Evolutionary conservation across 768 basidiomycete species (phyloP).

Genomic region (Tulasnella sp.): DNA sequence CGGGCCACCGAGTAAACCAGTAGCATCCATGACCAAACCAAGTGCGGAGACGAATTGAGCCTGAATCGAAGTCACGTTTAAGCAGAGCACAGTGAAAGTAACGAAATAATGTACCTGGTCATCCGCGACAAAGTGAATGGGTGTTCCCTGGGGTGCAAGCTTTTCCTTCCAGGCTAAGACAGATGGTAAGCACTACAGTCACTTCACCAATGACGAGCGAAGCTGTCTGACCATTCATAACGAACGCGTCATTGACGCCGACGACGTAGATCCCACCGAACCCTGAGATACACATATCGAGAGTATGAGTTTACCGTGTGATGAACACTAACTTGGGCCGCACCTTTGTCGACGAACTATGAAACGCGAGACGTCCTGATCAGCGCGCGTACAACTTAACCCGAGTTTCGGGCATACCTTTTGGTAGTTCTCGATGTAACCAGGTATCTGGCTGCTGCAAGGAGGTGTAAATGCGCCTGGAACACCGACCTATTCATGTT

Average conservation of each 20-base stretch:
- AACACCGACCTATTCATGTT: constrained; percentile 55
- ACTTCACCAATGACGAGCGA: constrained; percentile 4
- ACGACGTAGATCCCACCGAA: constrained; percentile 53
- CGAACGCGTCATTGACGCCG: constrained; percentile 76
- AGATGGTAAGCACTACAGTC: neutral
- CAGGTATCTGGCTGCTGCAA: constrained; percentile 60
- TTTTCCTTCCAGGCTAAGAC: constrained; percentile 58
- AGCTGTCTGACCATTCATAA: constrained; percentile 48
- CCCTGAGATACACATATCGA: constrained; percentile 19
- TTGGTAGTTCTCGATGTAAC: constrained; percentile 30
- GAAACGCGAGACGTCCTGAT: neutral
- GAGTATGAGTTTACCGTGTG: neutral
- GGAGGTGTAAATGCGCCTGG: constrained; percentile 75
- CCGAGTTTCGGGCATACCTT: neutral
- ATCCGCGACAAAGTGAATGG: constrained; percentile 61
- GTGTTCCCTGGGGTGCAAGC: constrained; percentile 55
- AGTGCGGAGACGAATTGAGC: constrained; percentile 51
- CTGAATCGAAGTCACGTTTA: neutral
- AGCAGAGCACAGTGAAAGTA: neutral
- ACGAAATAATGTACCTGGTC: constrained; percentile 46
- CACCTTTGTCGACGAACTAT: constrained; percentile 18
- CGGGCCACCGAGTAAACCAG: constrained; percentile 58
- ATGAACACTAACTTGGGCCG: neutral
- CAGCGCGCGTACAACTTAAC: neutral
- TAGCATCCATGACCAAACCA: constrained; percentile 62